A percentile compares a stretch with the other conserved stretches of the same genome.
Evolutionary conservation across 2,329 filamentous ascomycete species (phyloP).

Genomic region (Fusarium proliferatum): DNA sequence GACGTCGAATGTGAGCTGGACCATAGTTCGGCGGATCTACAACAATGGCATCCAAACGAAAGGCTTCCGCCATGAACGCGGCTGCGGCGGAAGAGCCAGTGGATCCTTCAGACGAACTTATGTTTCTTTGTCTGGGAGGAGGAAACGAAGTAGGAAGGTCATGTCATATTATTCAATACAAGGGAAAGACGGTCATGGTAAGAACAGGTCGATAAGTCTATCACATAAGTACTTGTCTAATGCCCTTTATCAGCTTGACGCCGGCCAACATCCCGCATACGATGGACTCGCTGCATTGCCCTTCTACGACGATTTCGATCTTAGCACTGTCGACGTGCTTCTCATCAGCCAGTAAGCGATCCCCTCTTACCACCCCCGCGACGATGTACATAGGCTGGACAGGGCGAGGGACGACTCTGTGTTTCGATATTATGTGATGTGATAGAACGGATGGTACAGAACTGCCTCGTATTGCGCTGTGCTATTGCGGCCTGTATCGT

Average conservation of each 20-base stretch:
- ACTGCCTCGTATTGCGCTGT: neutral
- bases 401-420: constrained; percentile 44
- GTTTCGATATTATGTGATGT: constrained; percentile 41
- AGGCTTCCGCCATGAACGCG: constrained; percentile 79
- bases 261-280: constrained; percentile 95
- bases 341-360: constrained; percentile 96
- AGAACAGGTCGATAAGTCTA: constrained; percentile 43
- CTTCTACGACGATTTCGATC: constrained; percentile 98
- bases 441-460: constrained; percentile 38
- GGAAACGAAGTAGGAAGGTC: constrained; percentile 97
- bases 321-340: constrained; percentile 96
- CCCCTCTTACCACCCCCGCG: constrained; percentile 28
- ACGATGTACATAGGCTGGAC: constrained; percentile 44
- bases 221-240: constrained; percentile 29
- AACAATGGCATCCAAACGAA: constrained; percentile 92
- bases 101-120: constrained; percentile 92
- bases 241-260: constrained; percentile 77
- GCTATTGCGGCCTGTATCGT: constrained; percentile 28
- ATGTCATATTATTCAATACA: constrained; percentile 98
- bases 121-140: constrained; percentile 92
- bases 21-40: constrained; percentile 29
- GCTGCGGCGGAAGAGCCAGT: constrained; percentile 81
- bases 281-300: constrained; percentile 93
- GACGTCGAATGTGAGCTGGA: constrained; percentile 35
- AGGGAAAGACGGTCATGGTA: constrained; percentile 99